Conservation (phyloP, 1,284 basidiomycete species). For the Cutaneotrichosporon sp. region DNA sequence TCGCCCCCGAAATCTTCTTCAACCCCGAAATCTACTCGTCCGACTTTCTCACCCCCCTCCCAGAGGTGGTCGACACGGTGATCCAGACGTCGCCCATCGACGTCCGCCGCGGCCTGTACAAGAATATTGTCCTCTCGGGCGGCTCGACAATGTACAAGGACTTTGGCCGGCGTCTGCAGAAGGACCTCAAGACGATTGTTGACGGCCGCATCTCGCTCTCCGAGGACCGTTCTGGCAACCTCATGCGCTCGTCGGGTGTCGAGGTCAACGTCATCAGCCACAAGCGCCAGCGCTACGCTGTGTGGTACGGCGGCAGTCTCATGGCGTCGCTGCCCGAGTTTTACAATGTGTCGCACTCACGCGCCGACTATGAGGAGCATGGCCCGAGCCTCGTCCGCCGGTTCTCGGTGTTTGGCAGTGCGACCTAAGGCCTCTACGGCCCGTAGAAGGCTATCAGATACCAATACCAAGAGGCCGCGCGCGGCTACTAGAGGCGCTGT, state of each 20-base stretch:
- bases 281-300: conserved; percentile 96
- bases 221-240: conserved; percentile 71
- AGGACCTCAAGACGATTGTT: conserved; percentile 91
- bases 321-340: conserved; percentile 95
- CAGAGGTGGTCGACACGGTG: conserved; percentile 93
- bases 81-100: conserved; percentile 96
- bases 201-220: conserved; percentile 82
- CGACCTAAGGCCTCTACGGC: conserved; percentile 60
- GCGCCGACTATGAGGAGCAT: conserved; percentile 95
- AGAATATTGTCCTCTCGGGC: conserved; percentile 93
- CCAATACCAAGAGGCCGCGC: neutral
- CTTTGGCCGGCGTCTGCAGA: conserved; percentile 92
- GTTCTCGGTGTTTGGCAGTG: conserved; percentile 92
- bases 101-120: conserved; percentile 89
- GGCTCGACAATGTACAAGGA: conserved; percentile 99
- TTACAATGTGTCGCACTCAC: conserved; percentile 95
- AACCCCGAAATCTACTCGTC: conserved; percentile 98
- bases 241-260: conserved; percentile 81
- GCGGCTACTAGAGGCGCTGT: conserved; percentile 11
- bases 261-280: conserved; percentile 98
- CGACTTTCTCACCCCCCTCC: conserved; percentile 95
- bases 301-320: conserved; percentile 97
- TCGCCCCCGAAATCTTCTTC: conserved; percentile 99
- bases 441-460: neutral
- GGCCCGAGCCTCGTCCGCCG: conserved; percentile 93